Evolutionary conservation across 768 basidiomycete genomes (phyloP), one percentile per base, ranked within the genome.

Genomic region (Asterophora lycoperdoides): DNA sequence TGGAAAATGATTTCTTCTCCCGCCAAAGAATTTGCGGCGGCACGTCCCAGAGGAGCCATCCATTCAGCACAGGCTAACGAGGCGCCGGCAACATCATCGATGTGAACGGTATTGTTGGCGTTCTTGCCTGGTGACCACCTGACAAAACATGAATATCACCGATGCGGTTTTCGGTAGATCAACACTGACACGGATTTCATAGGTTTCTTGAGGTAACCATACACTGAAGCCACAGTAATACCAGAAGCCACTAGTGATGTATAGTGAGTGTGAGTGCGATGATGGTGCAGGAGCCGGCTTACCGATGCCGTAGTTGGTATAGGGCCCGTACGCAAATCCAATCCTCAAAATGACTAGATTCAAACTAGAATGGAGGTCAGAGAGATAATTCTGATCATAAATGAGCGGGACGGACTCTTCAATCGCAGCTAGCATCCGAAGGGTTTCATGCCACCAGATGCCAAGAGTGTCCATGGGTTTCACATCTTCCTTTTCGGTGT

Each of bases 371-470:
- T 28, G 44, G 13, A 28, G 18, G 41, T 46, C 45, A 58, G 57
- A 57, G 17, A 61, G 29, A 23, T 18, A 30, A 53, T 41, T 39
- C 33, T 35, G 15, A 28, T 51, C 10, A 42, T 41, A 41, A 44
- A 38, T 46, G 14, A 44, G 49, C 39, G 10, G 11, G 17, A 68
- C 76, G 46, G 58, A 90, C 89, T 80, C 78, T 53, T 81, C 72
- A 48, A 92, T 88, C 5, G 82, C 80, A 17, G 83, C 87, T 52
- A 93, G 63, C 62, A 79, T 79, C 29, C 90, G 78, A 19, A 88
- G 69, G 1, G 86, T 81, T 69, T 93, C 91, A 56, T 93, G 91
- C 88, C 89, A 93, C 91, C 91, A 93, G 14, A 72, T 80, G 14
- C 91, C 90, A 51, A 83, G 66, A 5, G 80, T 76, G 38, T 82